Evolutionary conservation across 202 grass and related monocot species (phyloP), one percentile per base, ranked within the genome.

Genomic region (Digitaria exilis): DNA sequence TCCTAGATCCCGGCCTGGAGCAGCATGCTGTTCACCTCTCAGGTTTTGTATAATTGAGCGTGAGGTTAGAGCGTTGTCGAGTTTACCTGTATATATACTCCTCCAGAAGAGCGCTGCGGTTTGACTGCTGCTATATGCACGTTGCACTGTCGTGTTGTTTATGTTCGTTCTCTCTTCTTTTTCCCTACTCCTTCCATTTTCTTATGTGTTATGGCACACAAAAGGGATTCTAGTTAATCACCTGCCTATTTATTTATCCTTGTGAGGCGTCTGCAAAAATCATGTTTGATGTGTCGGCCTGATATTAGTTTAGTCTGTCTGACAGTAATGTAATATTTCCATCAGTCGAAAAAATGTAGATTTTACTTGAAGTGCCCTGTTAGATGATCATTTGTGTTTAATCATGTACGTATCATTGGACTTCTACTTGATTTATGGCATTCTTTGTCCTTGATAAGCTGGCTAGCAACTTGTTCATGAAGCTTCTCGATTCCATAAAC

Each of bases 71-170:
- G 48, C 4, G 7, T 72, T 70, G 43, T 12, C 18, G 0, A 37
- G 19, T 56, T 49, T 64, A 21, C 73, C 34, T 85, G 82, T 89
- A 85, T 76, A 81, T 89, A 85, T 37, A 81, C 78, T 75, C n/a
- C n/a, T n/a, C n/a, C 41, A 75, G 52, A 69, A 69, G 70, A 76
- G 43, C n/a, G 14, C 43, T 1, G 34, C 63, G 22, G 26, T 68
- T 74, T 76, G 43, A 17, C 19, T 69, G n/a, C n/a, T n/a, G 37
- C 32, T 52, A 45, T 37, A 52, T 18, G 63, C 54, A 73, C 1
- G 31, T n/a, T 71, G 63, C 63, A 51, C 34, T 19, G 6, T 64
- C 71, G 18, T 10, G 22, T 80, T 80, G 24, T 80, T 56, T 65
- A n/a, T 58, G 34, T 58, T 18, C 14, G n/a, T n/a, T 44, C 10